Percentiles rank a stretch among this genome's conserved stretches.
phyloP scores from a whole-genome alignment of 140 eudicot genomes.

The Erigeron philadelphicus region DNA sequence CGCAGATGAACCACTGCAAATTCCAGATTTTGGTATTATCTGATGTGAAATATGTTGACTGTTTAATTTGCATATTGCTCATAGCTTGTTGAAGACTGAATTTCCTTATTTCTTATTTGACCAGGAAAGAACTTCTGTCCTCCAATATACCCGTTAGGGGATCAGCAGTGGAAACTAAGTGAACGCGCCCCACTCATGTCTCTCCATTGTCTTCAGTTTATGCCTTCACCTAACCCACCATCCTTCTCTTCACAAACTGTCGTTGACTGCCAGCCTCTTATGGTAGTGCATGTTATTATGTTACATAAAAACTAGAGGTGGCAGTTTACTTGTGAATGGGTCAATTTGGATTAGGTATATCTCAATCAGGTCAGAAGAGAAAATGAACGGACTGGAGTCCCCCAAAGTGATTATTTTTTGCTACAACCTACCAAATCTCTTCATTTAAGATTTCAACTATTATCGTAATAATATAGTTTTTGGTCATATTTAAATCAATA shows the following conservation, averaged over 20 bases:
- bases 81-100: constrained; percentile 13
- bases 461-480: constrained; percentile 11
- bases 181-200: constrained; percentile 57
- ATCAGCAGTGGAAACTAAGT: constrained; percentile 54
- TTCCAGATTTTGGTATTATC: constrained; percentile 79
- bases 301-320: constrained; percentile 6
- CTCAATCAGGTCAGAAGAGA: constrained; percentile 7
- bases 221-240: constrained; percentile 82
- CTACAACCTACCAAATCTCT: neutral
- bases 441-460: neutral
- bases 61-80: constrained; percentile 14
- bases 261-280: constrained; percentile 79
- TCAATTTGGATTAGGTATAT: constrained; percentile 7
- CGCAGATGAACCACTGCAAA: constrained; percentile 37
- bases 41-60: constrained; percentile 13
- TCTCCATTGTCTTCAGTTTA: constrained; percentile 70
- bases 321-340: constrained; percentile 6
- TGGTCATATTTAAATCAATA: neutral
- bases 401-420: neutral
- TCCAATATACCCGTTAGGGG: constrained; percentile 87
- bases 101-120: constrained; percentile 25
- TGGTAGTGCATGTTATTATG: constrained; percentile 42
- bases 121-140: constrained; percentile 77
- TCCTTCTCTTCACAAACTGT: constrained; percentile 71
- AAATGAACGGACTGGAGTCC: neutral